Base-by-base conservation (phyloP, 1,139 yeast species). In the Lipomyces yarrowii region DNA sequence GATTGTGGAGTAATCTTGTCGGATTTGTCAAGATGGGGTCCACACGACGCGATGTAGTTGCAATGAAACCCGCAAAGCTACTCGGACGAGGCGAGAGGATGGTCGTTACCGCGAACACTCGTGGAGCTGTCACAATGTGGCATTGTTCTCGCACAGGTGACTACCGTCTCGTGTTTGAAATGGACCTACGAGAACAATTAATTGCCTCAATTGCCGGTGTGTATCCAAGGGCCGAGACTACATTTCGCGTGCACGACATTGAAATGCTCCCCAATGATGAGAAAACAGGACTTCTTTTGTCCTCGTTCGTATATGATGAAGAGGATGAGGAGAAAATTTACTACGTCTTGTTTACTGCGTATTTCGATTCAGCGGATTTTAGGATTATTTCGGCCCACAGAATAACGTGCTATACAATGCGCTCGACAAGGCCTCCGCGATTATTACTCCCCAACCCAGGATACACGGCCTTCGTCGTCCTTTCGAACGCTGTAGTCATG, bases 361-460 rank as follows among this genome's bases (percentile, higher is more conserved):
- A 83, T 67, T 82, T 86, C 59, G 84, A 85, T 61, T 75, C 80
- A 1, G 82, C 85, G 15, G 87, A 87, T 15, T 82, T 86, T 3
- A 77, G 84, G 60, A 80, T 89, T 1, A 81, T 84, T 65, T 89
- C 93, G 0, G 85, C 90, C 0, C 90, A 90, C 75, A 81, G 82
- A 73, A 76, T 81, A 70, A 83, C 81, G 65, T 79, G 84, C 7
- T 80, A 78, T 67, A 74, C 79, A 2, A 72, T 78, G 1, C 73
- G 78, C n/a, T 73, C 74, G 2, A 59, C 74, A 33, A 71, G 74
- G 63, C 78, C 77, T 39, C 92, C 93, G 1, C 79, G 78, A 66
- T 76, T 90, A 60, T 82, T 80, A 61, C 80, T 89, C 37, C 96
- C 96, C 6, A 76, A 79, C 8, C 90, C 90, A 0, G 83, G 84